phyloP scores from a whole-genome alignment of 345 rosid genomes.

The Gossypium ekmanianum region DNA sequence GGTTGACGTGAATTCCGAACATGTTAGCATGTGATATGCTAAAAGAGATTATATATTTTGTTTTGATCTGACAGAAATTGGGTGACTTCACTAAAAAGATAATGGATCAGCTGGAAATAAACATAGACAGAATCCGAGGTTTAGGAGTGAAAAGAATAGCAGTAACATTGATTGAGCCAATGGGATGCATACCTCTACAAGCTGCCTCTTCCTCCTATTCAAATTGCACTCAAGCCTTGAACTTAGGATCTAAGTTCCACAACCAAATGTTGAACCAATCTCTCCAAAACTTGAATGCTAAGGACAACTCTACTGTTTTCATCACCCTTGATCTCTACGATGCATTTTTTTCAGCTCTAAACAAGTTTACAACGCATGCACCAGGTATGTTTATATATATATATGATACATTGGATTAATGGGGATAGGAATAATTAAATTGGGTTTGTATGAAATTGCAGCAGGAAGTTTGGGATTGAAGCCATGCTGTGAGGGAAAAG shows the following conservation, averaged over 20 bases:
- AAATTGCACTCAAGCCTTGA: conserved; percentile 23
- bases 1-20: too few relatives aligned
- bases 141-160: conserved; percentile 29
- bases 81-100: conserved; percentile 13
- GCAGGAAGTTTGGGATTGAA: conserved; percentile 28
- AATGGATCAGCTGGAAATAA: conserved; percentile 14
- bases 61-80: conserved; percentile 11
- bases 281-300: conserved; percentile 22
- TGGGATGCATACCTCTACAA: conserved; percentile 32
- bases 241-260: conserved; percentile 20
- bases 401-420: too few relatives aligned
- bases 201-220: conserved; percentile 12
- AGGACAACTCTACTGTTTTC: conserved; percentile 7
- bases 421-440: not conserved
- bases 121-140: conserved; percentile 19
- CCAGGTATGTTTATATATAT: conserved; percentile 11
- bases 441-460: conserved; percentile 11
- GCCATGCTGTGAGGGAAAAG: conserved; percentile 44
- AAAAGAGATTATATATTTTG: not conserved
- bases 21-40: too few relatives aligned
- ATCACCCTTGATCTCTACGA: conserved; percentile 26
- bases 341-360: conserved; percentile 23
- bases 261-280: conserved; percentile 20
- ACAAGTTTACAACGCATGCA: not conserved
- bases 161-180: conserved; percentile 23